These are phyloP conservation scores for Xylaria telfairii DNA, from an alignment of 495 filamentous ascomycete species.

Conservation along the genomic window DNA sequence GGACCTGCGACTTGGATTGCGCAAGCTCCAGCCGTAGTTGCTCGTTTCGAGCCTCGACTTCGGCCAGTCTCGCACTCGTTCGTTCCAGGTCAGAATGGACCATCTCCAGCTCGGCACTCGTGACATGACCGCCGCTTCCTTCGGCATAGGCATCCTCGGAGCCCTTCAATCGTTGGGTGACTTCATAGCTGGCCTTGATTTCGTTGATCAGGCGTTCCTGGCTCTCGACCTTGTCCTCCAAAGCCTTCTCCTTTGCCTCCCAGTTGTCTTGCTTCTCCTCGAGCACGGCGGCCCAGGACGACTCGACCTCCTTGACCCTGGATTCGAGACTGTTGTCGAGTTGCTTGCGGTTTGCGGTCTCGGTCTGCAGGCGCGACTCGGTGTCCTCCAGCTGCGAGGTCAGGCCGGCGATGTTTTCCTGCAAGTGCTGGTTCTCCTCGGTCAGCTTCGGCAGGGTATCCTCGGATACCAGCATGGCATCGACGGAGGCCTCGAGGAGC, in stretches of 20 bases:
- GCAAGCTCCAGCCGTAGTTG: slow-evolving; percentile 89
- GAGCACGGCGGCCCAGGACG: slow-evolving; percentile 89
- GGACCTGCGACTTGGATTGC: slow-evolving; percentile 78
- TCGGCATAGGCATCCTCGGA: slow-evolving; percentile 65
- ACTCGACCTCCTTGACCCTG: slow-evolving; percentile 84
- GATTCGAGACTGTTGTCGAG: slow-evolving; percentile 78
- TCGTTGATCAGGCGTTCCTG: slow-evolving; percentile 93
- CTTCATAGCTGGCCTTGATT: slow-evolving; percentile 95
- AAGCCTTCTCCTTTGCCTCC: slow-evolving; percentile 88
- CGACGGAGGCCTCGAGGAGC: slow-evolving; percentile 92
- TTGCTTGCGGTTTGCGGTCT: slow-evolving; percentile 71
- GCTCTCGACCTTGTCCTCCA: slow-evolving; percentile 92
- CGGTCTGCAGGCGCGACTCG: slow-evolving; percentile 74
- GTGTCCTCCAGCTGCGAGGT: slow-evolving; percentile 91
- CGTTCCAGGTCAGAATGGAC: slow-evolving; percentile 89
- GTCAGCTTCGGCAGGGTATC: slow-evolving; percentile 88
- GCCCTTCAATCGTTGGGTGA: slow-evolving; percentile 84
- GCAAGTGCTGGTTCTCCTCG: slow-evolving; percentile 83
- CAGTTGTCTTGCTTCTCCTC: slow-evolving; percentile 96
- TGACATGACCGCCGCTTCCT: slow-evolving; percentile 64
- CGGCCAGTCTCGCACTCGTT: slow-evolving; percentile 83
- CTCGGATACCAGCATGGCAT: slow-evolving; percentile 87
- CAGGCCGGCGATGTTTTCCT: slow-evolving; percentile 77
- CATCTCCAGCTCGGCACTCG: slow-evolving; percentile 91
- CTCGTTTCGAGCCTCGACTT: slow-evolving; percentile 94